Evolutionary conservation across 148 eudicot genomes (phyloP), one percentile per base, ranked within the genome.

Genomic region (Polygonum aviculare): DNA sequence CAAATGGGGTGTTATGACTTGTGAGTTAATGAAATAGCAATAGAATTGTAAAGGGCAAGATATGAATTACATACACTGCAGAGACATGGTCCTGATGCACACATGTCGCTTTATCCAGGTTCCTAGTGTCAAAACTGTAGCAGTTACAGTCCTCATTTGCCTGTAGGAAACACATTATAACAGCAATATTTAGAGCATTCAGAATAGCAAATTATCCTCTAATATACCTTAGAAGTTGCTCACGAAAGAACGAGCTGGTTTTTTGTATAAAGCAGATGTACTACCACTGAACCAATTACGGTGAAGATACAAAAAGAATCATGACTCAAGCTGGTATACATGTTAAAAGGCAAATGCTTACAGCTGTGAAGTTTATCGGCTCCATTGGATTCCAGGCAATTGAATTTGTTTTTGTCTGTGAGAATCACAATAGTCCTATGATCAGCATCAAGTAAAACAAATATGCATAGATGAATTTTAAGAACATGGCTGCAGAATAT

Each of bases 301-400:
- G 11, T n/a, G 2, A 3, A 50, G 19, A 57, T 33, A 2, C 7
- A 7, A 62, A 67, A 10, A 14, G 9, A 33, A 36, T 35, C n/a
- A 36, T 12, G n/a, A 33, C 15, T 14, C 40, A 67, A 75, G 93
- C 98, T 97, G 90, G 82, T 81, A 82, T 67, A 60, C 76, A 44
- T 48, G 54, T 72, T 44, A 2, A 19, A 40, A 45, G 59, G 52
- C 12, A 33, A 40, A 50, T 18, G 74, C 99, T 88, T 87, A 95
- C 99, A 77, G 94, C 87, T 74, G 99, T 93, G 80, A 95, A 93
- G 86, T 95, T 95, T 91, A 95, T 87, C 18, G 99, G 94, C 82
- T 95, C 99, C 94, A 88, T 88, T 16, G 99, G 99, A 79, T 95
- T 95, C 99, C 99, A 95, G 59, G 88, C 75, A 72, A 95, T 85